Base-by-base conservation (phyloP, 1,284 basidiomycete species). In the Apiotrichum laibachii region DNA sequence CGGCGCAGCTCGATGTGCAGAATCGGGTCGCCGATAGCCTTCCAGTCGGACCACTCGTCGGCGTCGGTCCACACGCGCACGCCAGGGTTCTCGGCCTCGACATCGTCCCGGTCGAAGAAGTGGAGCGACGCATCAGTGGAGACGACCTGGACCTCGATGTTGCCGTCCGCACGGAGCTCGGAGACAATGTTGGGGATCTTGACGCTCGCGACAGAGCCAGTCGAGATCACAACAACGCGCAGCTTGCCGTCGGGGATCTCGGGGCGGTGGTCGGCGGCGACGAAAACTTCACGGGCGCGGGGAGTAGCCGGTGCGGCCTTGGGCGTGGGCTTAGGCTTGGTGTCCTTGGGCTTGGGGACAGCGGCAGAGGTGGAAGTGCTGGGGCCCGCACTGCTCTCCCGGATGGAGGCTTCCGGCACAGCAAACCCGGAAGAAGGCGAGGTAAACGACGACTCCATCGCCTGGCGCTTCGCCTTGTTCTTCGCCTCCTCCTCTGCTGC, bases 1-100 rank as follows among this genome's bases (percentile, higher is more conserved):
- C 95, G 83, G 7, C 95, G 83, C 0, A 99, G 84, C 75, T 98
- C 93, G 57, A 99, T 98, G 75, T 99, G 95, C 44, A 98, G 81
- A 58, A 99, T 95, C 0, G 94, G 90, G 70, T 98, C 90, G 0
- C 92, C 90, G 45, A 95, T 84, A 62, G 83, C 83, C 64, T 83
- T 87, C 75, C 84, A 86, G 51, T 77, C 79, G 56, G 80, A 81
- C 94, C 95, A 98, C 79, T 99, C 95, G 67, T 98, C 92, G 43
- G 84, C 84, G 75, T 98, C 91, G 1, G 81, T 85, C 95, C 95
- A 99, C 8, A 97, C 85, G 48, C 83, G 80, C 0, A 85, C 83
- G 1, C 85, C 87, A 1, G 54, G 50, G 48, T 53, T 33, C 12
- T 42, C 26, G 1, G 22, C 37, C 34, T 63, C 56, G 2, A 93